Conservation (phyloP, 495 filamentous ascomycete species). For the Trichoderma asperelloides region DNA sequence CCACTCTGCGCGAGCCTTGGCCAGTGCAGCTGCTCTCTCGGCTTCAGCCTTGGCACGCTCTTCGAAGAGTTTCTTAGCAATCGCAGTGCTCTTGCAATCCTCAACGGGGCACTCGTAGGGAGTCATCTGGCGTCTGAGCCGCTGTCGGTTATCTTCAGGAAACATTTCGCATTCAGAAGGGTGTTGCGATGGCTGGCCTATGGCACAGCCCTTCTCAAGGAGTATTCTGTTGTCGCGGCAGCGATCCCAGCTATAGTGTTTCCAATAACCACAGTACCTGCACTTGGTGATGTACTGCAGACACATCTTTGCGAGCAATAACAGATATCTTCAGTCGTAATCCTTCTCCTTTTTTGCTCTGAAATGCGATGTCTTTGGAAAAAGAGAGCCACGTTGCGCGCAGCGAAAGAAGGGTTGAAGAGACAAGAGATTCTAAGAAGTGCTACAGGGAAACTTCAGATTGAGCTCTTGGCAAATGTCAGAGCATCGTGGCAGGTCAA, state of each 20-base stretch:
- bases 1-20: not conserved
- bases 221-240: not conserved
- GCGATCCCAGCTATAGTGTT: conserved; percentile 1
- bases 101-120: not conserved
- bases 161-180: not conserved
- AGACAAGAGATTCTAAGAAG: too few relatives aligned
- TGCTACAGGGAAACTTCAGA: too few relatives aligned
- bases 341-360: not conserved
- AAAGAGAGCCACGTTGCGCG: not conserved
- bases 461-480: too few relatives aligned
- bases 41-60: not conserved
- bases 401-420: not conserved
- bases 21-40: not conserved
- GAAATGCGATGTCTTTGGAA: not conserved
- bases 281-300: not conserved
- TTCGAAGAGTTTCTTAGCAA: not conserved
- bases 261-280: not conserved
- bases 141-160: not conserved
- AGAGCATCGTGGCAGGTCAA: not conserved
- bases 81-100: not conserved
- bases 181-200: not conserved
- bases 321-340: not conserved
- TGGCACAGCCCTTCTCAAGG: not conserved
- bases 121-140: not conserved
- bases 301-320: not conserved